These are phyloP conservation scores for Exophiala phaeomuriformis DNA, from an alignment of 2,329 filamentous ascomycete species.

Conservation along the genomic window DNA sequence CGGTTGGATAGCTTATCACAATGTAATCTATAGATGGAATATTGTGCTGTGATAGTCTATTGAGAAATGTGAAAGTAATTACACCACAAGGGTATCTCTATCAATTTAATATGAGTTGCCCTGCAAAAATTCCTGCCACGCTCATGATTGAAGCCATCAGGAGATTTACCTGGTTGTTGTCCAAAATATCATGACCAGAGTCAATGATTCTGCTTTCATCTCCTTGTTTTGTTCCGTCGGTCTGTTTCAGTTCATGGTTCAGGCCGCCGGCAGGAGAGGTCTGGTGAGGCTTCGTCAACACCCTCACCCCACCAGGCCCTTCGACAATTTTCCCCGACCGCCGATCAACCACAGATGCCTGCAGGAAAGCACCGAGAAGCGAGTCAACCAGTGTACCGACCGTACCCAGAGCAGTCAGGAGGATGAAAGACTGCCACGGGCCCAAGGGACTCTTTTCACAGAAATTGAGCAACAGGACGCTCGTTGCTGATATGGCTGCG, in stretches of 20 bases:
- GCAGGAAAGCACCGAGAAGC: constrained; percentile 73
- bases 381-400: constrained; percentile 82
- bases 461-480: constrained; percentile 56
- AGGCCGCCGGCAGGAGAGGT: constrained; percentile 2
- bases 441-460: constrained; percentile 33
- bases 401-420: constrained; percentile 63
- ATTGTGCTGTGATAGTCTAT: not conserved
- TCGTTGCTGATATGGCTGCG: constrained; percentile 59
- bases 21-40: constrained; percentile 1
- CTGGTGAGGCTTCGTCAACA: constrained; percentile 17
- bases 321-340: constrained; percentile 83
- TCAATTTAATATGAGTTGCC: constrained; percentile 9
- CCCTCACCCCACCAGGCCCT: constrained; percentile 64
- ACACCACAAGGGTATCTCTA: not conserved
- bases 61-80: not conserved
- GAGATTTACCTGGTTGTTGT: constrained; percentile 95
- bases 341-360: constrained; percentile 78
- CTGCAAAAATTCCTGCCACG: constrained; percentile 63
- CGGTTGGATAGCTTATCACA: not conserved
- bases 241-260: constrained; percentile 20
- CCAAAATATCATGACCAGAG: constrained; percentile 65
- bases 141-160: constrained; percentile 82
- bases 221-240: constrained; percentile 22
- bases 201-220: constrained; percentile 56
- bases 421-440: constrained; percentile 39